Evolutionary conservation across 164 flowering plant genomes (phyloP).

Genomic region (Vitis labrusca): DNA sequence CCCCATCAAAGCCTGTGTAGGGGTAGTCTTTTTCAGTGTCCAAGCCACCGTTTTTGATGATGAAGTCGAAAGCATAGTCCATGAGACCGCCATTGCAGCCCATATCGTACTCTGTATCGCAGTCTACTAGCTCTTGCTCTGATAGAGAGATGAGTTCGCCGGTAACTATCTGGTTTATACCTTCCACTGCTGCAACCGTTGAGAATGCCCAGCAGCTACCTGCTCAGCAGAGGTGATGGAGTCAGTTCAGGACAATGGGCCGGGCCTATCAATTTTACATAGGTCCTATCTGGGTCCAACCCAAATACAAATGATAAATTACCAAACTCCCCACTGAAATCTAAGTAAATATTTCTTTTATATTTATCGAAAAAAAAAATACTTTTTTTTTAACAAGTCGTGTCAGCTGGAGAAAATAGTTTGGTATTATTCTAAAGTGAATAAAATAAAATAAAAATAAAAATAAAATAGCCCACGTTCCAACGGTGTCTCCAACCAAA

Average conservation of each 20-base stretch:
- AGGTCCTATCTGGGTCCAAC: no score
- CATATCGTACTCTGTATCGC: slow-evolving; percentile 59
- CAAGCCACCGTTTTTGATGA: slow-evolving; percentile 78
- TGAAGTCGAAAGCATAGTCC: slow-evolving; percentile 94
- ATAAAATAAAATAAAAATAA: no score
- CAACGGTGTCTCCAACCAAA: background rate
- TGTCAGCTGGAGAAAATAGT: no score
- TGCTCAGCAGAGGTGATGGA: background rate
- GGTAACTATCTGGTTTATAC: slow-evolving; percentile 75
- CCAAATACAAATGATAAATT: no score
- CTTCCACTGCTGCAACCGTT: slow-evolving; percentile 87
- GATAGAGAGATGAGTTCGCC: slow-evolving; percentile 71
- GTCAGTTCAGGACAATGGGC: background rate
- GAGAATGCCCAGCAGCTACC: slow-evolving; percentile 99
- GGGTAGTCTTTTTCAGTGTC: slow-evolving; percentile 84
- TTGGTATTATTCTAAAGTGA: no score
- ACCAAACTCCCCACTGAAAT: no score
- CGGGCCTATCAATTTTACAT: no score
- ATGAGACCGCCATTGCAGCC: slow-evolving; percentile 97
- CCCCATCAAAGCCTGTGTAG: slow-evolving; percentile 49
- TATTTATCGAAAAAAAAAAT: no score
- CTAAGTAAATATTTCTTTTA: no score
- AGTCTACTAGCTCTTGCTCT: slow-evolving; percentile 92
- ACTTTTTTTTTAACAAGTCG: no score
- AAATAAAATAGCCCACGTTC: no score